These are phyloP conservation scores for Ogataea wickerhamii DNA, from an alignment of 805 yeast species.

Conservation along the genomic window DNA sequence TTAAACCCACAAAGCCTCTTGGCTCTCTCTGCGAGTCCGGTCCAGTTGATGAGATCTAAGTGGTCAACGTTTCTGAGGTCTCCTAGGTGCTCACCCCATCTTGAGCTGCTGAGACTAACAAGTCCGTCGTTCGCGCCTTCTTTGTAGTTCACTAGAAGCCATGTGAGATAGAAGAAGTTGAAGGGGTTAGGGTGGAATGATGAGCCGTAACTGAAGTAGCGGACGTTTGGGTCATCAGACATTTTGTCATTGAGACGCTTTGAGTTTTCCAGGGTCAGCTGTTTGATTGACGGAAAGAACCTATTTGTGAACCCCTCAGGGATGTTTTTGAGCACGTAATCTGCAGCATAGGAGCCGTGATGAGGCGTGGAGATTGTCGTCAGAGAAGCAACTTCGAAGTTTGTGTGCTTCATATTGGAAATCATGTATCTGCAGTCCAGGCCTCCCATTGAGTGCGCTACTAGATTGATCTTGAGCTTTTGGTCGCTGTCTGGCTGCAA, in stretches of 20 bases:
- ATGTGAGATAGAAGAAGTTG: slow-evolving; percentile 59
- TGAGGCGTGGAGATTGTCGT: slow-evolving; percentile 91
- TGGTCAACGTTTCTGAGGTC: slow-evolving; percentile 79
- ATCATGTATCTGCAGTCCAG: slow-evolving; percentile 78
- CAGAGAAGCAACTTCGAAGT: slow-evolving; percentile 62
- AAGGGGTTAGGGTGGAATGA: slow-evolving; percentile 58
- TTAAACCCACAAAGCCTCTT: slow-evolving; percentile 28
- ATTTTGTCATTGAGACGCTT: slow-evolving; percentile 50
- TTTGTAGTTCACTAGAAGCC: slow-evolving; percentile 51
- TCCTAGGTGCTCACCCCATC: slow-evolving; percentile 84
- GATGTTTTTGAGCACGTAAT: slow-evolving; percentile 43
- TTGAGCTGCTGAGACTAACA: slow-evolving; percentile 72
- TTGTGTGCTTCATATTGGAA: slow-evolving; percentile 44
- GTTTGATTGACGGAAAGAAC: slow-evolving; percentile 45
- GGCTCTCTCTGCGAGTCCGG: slow-evolving; percentile 45
- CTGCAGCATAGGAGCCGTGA: slow-evolving; percentile 81
- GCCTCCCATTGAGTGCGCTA: slow-evolving; percentile 96
- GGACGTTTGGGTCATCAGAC: slow-evolving; percentile 55
- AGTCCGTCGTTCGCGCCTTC: slow-evolving; percentile 78
- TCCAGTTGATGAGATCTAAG: slow-evolving; percentile 83
- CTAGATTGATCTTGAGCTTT: slow-evolving; percentile 56
- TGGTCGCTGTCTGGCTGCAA: slow-evolving; percentile 4
- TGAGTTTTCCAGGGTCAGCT: slow-evolving; percentile 59
- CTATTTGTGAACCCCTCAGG: slow-evolving; percentile 19
- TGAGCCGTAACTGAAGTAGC: slow-evolving; percentile 84